Percentiles rank a stretch among this genome's conserved stretches.
Conservation (phyloP, 495 filamentous ascomycete genomes). For the Penicillium herquei region DNA sequence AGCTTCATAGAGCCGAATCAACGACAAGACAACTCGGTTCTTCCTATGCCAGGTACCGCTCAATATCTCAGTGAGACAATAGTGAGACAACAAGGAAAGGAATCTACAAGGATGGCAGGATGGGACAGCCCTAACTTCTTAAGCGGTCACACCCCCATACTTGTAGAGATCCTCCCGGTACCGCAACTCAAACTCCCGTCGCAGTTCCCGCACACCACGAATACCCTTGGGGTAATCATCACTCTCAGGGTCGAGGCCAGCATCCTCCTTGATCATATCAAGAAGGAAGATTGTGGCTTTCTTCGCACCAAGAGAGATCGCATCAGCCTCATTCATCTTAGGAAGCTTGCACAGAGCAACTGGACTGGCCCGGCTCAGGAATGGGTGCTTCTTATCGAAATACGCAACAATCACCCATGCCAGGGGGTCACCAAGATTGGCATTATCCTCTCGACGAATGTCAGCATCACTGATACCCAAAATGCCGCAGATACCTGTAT, state of each 20-base stretch:
- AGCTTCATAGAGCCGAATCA: too few relatives aligned
- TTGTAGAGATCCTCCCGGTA: too few relatives aligned
- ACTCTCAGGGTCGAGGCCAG: slow-evolving; percentile 1
- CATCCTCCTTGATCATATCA: slow-evolving; percentile 30
- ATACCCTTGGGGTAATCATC: background rate
- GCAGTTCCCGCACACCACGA: background rate
- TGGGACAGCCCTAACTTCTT: too few relatives aligned
- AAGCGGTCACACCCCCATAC: too few relatives aligned
- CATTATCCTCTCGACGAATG: slow-evolving; percentile 10
- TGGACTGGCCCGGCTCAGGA: slow-evolving; percentile 32
- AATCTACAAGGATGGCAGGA: too few relatives aligned
- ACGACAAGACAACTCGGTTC: too few relatives aligned
- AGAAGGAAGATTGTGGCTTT: slow-evolving; percentile 28
- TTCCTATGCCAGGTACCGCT: too few relatives aligned
- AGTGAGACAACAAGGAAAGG: too few relatives aligned
- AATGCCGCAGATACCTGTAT: slow-evolving; percentile 24
- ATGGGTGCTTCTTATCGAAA: slow-evolving; percentile 27
- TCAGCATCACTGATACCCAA: slow-evolving; percentile 21
- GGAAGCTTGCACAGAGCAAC: slow-evolving; percentile 16
- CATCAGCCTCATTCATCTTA: slow-evolving; percentile 1
- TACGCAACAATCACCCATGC: slow-evolving; percentile 10
- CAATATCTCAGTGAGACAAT: too few relatives aligned
- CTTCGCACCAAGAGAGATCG: slow-evolving; percentile 23
- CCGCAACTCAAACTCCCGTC: background rate
- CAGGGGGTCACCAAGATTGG: background rate